A percentile compares a stretch with the other conserved stretches of the same genome.
Evolutionary conservation across 2,329 filamentous ascomycete species (phyloP).

Genomic region (Rhynchosporium graminicola): DNA sequence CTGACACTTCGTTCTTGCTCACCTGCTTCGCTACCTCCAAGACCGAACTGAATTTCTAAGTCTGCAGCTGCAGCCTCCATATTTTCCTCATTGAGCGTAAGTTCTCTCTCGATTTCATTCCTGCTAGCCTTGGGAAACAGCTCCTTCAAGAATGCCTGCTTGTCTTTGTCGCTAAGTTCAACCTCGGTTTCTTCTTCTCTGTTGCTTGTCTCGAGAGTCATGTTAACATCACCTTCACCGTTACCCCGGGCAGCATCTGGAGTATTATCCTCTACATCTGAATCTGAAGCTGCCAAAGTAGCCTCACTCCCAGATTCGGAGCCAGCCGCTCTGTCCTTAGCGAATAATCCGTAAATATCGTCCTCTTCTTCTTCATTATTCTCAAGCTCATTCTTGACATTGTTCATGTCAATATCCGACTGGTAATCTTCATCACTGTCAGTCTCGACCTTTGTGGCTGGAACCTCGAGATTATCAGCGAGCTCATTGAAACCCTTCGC

Average conservation of each 20-base stretch:
- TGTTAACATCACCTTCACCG: background rate
- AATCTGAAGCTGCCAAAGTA: background rate
- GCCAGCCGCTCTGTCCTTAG: background rate
- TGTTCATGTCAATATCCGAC: background rate
- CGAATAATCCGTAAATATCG: background rate
- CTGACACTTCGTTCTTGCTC: background rate
- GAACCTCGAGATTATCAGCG: background rate
- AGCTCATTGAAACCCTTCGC: background rate
- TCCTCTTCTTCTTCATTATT: background rate
- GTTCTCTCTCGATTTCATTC: background rate
- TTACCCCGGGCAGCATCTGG: background rate
- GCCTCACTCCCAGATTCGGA: background rate
- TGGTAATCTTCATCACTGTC: background rate
- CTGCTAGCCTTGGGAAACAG: slow-evolving; percentile 2
- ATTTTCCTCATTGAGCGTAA: background rate
- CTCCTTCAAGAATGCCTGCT: background rate
- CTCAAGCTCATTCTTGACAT: background rate
- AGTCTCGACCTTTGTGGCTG: background rate
- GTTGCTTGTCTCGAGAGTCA: background rate
- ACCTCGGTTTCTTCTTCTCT: background rate
- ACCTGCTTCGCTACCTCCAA: slow-evolving; percentile 3
- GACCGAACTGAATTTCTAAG: background rate
- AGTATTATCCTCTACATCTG: background rate
- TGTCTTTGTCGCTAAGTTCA: background rate
- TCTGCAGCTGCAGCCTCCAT: slow-evolving; percentile 1